Conservation (phyloP, 495 filamentous ascomycete species). For the Aspergillus egyptiacus region DNA sequence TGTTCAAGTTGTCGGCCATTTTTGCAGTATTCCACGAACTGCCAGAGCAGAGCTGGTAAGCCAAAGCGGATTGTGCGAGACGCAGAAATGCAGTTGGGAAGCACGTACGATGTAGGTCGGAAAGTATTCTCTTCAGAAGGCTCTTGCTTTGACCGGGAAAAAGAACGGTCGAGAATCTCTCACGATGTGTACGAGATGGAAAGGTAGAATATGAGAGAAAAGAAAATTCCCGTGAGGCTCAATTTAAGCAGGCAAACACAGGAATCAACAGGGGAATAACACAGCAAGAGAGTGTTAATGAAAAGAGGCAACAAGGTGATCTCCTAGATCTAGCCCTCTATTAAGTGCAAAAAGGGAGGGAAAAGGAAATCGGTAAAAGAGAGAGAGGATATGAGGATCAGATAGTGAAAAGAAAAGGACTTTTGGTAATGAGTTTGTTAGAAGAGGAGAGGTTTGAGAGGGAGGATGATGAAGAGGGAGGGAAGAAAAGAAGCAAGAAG, state of each 20-base stretch:
- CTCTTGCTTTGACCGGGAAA: conserved; percentile 10
- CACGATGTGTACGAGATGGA: conserved; percentile 12
- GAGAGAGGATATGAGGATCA: conserved; percentile 35
- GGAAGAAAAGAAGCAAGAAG: conserved; percentile 19
- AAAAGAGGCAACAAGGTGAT: conserved; percentile 25
- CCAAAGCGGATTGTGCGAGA: conserved; percentile 1
- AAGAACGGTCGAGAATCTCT: conserved; percentile 10
- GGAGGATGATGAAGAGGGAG: conserved; percentile 26
- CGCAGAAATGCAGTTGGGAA: conserved; percentile 10
- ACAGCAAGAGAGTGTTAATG: conserved; percentile 14
- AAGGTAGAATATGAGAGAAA: conserved; percentile 9
- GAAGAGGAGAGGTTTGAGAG: conserved; percentile 25
- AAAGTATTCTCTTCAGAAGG: conserved; percentile 8
- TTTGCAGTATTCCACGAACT: conserved; percentile 38
- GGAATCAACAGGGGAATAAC: conserved; percentile 4
- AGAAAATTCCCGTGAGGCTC: conserved; percentile 16
- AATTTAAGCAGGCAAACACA: conserved; percentile 18
- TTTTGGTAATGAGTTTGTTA: conserved; percentile 14
- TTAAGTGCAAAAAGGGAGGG: conserved; percentile 29
- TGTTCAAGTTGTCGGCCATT: conserved; percentile 96
- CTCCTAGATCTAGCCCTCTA: conserved; percentile 29
- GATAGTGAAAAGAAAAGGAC: conserved; percentile 27
- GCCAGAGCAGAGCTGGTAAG: conserved; percentile 10
- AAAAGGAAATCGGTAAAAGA: conserved; percentile 29
- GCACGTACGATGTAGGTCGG: conserved; percentile 12